phyloP scores from a whole-genome alignment of 176 grass and related monocot species.

The Paspalum vaginatum region DNA sequence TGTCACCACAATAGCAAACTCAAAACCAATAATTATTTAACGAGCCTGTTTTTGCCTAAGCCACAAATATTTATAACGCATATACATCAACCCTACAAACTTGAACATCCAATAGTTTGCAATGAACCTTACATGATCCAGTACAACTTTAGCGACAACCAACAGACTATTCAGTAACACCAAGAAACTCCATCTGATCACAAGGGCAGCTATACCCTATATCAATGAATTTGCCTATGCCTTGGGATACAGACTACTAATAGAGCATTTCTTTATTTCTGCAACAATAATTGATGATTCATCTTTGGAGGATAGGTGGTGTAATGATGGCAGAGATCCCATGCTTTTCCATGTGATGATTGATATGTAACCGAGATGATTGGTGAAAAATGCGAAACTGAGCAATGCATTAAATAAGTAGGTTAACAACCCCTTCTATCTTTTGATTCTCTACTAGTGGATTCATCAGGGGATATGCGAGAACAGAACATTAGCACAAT shows the following conservation, averaged over 20 bases:
- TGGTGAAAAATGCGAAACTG: not conserved
- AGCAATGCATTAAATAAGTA: not conserved
- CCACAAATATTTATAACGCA: not conserved
- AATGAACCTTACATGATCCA: not conserved
- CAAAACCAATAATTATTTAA: not conserved
- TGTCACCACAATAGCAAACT: not conserved
- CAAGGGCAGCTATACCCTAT: not conserved
- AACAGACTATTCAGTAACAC: not conserved
- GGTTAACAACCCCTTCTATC: not conserved
- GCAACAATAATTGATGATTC: not conserved
- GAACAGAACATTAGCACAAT: not conserved
- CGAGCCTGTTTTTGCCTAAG: not conserved
- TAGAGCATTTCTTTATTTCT: slow-evolving; percentile 1
- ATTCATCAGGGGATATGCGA: not conserved
- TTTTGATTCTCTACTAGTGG: not conserved
- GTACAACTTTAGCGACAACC: not conserved
- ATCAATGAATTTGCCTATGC: not conserved
- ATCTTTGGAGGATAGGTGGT: not conserved
- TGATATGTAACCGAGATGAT: not conserved
- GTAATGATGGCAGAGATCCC: not conserved
- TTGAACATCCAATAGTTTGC: not conserved
- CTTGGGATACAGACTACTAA: not conserved
- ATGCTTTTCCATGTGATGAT: slow-evolving; percentile 3
- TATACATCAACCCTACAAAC: not conserved
- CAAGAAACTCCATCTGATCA: not conserved